phyloP scores from a whole-genome alignment of 2,329 filamentous ascomycete genomes.

The Fusarium scirpi region DNA sequence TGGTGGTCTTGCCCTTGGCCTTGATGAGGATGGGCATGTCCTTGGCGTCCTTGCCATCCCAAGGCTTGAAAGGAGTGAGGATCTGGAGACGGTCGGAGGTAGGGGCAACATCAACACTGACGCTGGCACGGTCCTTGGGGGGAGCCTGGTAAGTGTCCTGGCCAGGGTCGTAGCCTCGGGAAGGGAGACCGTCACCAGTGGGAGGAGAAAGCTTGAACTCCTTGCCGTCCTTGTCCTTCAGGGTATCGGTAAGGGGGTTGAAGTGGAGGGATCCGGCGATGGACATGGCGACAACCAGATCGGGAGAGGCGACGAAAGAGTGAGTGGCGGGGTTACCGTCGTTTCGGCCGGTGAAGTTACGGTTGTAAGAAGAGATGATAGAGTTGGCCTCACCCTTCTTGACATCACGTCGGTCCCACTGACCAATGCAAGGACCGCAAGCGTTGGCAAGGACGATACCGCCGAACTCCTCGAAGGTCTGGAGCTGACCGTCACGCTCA shows the following conservation, averaged over 20 bases:
- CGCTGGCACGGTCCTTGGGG: constrained; percentile 78
- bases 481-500: constrained; percentile 86
- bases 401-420: constrained; percentile 94
- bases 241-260: constrained; percentile 91
- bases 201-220: constrained; percentile 90
- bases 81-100: constrained; percentile 94
- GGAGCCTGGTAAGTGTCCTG: constrained; percentile 96
- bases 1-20: constrained; percentile 97
- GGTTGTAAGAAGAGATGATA: constrained; percentile 99
- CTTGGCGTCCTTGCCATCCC: constrained; percentile 90
- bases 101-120: constrained; percentile 86
- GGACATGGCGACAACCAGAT: constrained; percentile 87
- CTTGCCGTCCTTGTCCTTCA: constrained; percentile 96
- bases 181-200: constrained; percentile 83
- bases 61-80: constrained; percentile 84
- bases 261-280: constrained; percentile 89
- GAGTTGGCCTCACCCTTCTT: constrained; percentile 97
- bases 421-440: constrained; percentile 92
- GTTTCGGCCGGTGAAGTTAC: constrained; percentile 99
- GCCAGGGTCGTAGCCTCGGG: constrained; percentile 87
- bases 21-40: constrained; percentile 96
- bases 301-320: constrained; percentile 91
- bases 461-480: constrained; percentile 87
- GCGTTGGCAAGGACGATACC: constrained; percentile 94
- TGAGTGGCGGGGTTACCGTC: constrained; percentile 95